Base-by-base conservation (phyloP, 78 protist genomes). In the Creolimax fragrantissima region DNA sequence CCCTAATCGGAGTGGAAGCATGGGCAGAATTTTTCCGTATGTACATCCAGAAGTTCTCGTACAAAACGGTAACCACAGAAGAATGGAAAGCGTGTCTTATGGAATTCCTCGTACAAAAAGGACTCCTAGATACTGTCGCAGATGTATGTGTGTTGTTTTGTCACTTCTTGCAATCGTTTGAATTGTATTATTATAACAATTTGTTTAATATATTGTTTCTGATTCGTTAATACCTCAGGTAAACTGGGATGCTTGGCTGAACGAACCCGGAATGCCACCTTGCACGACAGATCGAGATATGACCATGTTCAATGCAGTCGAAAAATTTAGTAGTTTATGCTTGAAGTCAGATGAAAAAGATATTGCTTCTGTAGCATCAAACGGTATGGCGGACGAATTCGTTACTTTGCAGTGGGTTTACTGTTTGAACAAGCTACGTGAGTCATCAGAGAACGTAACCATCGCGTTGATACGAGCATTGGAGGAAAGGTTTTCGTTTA, bases 1-100 rank as follows among this genome's bases (percentile, higher is more conserved):
- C 91, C 66, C 83, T 93, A 42, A 94, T 94, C 35, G 96, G 97
- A 32, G 93, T 85, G 32, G 83, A 47, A 42, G 42, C 45, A 43
- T 44, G 67, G 36, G 5, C 4, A 35, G 67, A 41, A 3, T 35
- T 5, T 5, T 7, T 35, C 42, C 3, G 6, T 7, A 35, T 4
- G 4, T 58, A 89, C 5, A 67, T 44, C 3, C 6, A 89, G 45
- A 3, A 67, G 7, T 89, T 67, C 91, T 42, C 4, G 84, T 11
- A 88, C 67, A 88, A 24, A 35, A 5, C 45, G 42, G 11, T 88
- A 17, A 43, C 90, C 44, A 83, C 85, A 5, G 5, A 83, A n/a
- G 39, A 83, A 24, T 83, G 85, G 85, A 5, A 5, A 41, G 42
- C 35, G 39, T 83, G 37, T 41, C 5, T 83, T 24, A n/a, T 11